Base-by-base conservation (phyloP, 176 grass and related monocot genomes). In the Oryza meyeriana region DNA sequence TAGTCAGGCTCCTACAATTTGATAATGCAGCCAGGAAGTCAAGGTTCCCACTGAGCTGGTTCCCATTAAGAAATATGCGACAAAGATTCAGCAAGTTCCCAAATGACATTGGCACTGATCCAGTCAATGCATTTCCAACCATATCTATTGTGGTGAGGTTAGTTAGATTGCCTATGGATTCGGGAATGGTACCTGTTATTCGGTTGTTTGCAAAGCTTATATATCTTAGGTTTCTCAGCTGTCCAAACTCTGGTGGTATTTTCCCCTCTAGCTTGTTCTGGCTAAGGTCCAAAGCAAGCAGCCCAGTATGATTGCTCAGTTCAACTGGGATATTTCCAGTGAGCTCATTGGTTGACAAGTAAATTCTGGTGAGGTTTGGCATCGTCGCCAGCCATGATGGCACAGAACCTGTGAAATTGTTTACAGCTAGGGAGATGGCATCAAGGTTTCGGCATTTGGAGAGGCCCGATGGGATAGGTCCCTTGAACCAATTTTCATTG, bases 241-340 rank as follows among this genome's bases (percentile, higher is more conserved):
- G 28, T 9, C 63, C 64, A 11, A 47, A 31, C 26, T 87, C 85
- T 52, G 64, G 39, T 71, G 85, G 85, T 31, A 91, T 87, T 9
- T 1, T 33, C 1, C 89, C 89, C 10, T 79, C 68, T 17, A 91
- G 61, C 1, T 71, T 84, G 70, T 91, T 91, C 16, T 40, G 39
- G 33, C 85, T 83, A 22, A 91, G 75, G 50, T 87, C 81, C 40
- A 91, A 64, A 30, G 2, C 63, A 31, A 80, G 20, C 62, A 91
- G 63, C 32, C 18, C n/a, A 1, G 39, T 83, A 41, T 64, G 40
- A 27, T 84, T 83, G 75, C 59, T 79, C 52, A 87, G 55, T 42
- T 61, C 76, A 68, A 86, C 42, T 0, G 80, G 89, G 6, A 90
- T 87, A 40, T 64, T 70, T 55, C 89, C 89, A 75, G 75, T 72